Conservation (phyloP, 1,139 yeast genomes). For the Geotrichum aggregatum region DNA sequence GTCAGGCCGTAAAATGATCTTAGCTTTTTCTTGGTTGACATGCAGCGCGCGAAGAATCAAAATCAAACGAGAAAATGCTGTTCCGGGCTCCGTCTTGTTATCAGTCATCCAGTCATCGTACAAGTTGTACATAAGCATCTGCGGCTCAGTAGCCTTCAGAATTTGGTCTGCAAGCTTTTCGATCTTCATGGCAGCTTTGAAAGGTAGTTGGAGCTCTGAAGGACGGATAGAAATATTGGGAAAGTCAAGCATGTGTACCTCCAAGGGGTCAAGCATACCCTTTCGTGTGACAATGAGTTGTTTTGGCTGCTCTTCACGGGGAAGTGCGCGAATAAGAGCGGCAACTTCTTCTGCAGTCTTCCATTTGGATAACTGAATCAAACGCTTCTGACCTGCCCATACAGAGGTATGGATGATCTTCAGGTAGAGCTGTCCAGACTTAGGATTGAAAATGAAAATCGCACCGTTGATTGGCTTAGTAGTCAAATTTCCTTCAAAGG, state of each 20-base stretch:
- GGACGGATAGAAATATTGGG: constrained; percentile 89
- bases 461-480: constrained; percentile 95
- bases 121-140: constrained; percentile 82
- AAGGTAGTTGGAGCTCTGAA: constrained; percentile 85
- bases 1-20: constrained; percentile 72
- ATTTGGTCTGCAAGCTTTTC: constrained; percentile 79
- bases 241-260: constrained; percentile 94
- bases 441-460: constrained; percentile 82
- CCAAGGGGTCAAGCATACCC: constrained; percentile 90
- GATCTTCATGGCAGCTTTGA: constrained; percentile 78
- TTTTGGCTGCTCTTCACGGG: constrained; percentile 90
- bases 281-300: constrained; percentile 86
- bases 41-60: constrained; percentile 75
- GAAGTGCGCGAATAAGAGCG: constrained; percentile 80
- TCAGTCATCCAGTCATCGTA: constrained; percentile 85
- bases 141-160: constrained; percentile 83
- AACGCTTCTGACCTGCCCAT: constrained; percentile 95
- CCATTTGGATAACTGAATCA: constrained; percentile 95
- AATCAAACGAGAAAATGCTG: constrained; percentile 87
- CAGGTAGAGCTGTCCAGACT: constrained; percentile 69
- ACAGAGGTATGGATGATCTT: constrained; percentile 90
- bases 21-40: constrained; percentile 72
- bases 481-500: constrained; percentile 88
- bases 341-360: constrained; percentile 98
- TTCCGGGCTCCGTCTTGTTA: constrained; percentile 64